Conservation (phyloP, 305 asterid genomes). For the Solanum hybrid region DNA sequence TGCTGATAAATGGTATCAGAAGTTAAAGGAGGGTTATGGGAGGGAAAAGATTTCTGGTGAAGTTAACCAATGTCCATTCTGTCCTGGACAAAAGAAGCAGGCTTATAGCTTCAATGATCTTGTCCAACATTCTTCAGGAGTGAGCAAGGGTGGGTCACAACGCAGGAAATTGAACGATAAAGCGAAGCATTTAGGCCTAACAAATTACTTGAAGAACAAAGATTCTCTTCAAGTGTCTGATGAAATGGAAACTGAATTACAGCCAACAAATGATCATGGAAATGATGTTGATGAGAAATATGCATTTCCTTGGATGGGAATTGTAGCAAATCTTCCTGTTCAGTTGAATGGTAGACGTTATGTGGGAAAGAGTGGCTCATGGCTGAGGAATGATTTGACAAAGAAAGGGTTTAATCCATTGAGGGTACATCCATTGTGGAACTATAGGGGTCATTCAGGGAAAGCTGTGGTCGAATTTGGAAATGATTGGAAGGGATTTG, state of each 20-base stretch:
- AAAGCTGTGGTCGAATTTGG: slow-evolving; percentile 45
- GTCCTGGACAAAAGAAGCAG: slow-evolving; percentile 15
- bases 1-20: slow-evolving; percentile 20
- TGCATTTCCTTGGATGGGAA: slow-evolving; percentile 14
- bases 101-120: slow-evolving; percentile 15
- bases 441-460: slow-evolving; percentile 36
- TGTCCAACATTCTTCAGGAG: slow-evolving; percentile 21
- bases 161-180: slow-evolving; percentile 10
- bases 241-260: neutral
- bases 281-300: slow-evolving; percentile 20
- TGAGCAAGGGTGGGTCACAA: slow-evolving; percentile 5
- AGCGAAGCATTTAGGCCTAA: slow-evolving; percentile 26
- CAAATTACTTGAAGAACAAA: slow-evolving; percentile 6
- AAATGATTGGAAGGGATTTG: slow-evolving; percentile 37
- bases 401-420: slow-evolving; percentile 36
- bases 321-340: slow-evolving; percentile 44
- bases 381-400: slow-evolving; percentile 25
- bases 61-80: slow-evolving; percentile 21
- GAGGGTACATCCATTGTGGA: slow-evolving; percentile 45
- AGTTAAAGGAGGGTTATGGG: slow-evolving; percentile 18
- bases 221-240: neutral
- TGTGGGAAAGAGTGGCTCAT: slow-evolving; percentile 39
- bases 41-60: slow-evolving; percentile 10
- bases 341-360: slow-evolving; percentile 10
- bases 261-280: neutral